A percentile compares a stretch with the other conserved stretches of the same genome.
phyloP scores from a whole-genome alignment of 306 rosid genomes.

The Abrus precatorius region DNA sequence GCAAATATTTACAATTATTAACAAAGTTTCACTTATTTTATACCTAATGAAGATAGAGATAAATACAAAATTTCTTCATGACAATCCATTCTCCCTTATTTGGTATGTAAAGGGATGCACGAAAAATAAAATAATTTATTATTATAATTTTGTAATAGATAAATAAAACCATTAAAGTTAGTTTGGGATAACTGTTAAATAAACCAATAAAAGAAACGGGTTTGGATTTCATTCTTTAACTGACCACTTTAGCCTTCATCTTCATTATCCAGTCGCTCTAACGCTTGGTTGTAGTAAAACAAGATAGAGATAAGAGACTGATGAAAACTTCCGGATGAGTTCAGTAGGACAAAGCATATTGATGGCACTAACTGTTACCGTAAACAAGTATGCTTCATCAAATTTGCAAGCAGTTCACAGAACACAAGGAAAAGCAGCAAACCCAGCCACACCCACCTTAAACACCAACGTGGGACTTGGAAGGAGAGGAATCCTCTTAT shows the following conservation, averaged over 20 bases:
- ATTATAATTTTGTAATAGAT: too few species aligned
- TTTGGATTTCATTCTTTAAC: background rate
- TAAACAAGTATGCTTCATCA: slow-evolving; percentile 82
- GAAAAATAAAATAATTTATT: too few species aligned
- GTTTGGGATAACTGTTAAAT: too few species aligned
- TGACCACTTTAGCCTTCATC: slow-evolving; percentile 26
- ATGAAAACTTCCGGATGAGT: slow-evolving; percentile 62
- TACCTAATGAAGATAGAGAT: too few species aligned
- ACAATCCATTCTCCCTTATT: too few species aligned
- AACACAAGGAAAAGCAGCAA: slow-evolving; percentile 45
- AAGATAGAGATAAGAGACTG: background rate
- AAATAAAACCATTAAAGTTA: too few species aligned
- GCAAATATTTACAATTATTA: too few species aligned
- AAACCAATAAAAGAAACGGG: background rate
- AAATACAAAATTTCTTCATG: too few species aligned
- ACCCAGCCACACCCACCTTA: slow-evolving; percentile 17
- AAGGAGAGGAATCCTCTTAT: slow-evolving; percentile 75
- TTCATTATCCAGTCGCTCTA: slow-evolving; percentile 49
- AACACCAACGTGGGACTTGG: slow-evolving; percentile 52
- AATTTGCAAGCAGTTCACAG: slow-evolving; percentile 76
- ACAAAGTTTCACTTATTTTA: too few species aligned
- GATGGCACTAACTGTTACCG: slow-evolving; percentile 85
- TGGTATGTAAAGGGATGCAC: too few species aligned
- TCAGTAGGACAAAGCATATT: slow-evolving; percentile 75
- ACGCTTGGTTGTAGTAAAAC: slow-evolving; percentile 49